Conservation (phyloP, 345 rosid species). For the Erodium maritimum region DNA sequence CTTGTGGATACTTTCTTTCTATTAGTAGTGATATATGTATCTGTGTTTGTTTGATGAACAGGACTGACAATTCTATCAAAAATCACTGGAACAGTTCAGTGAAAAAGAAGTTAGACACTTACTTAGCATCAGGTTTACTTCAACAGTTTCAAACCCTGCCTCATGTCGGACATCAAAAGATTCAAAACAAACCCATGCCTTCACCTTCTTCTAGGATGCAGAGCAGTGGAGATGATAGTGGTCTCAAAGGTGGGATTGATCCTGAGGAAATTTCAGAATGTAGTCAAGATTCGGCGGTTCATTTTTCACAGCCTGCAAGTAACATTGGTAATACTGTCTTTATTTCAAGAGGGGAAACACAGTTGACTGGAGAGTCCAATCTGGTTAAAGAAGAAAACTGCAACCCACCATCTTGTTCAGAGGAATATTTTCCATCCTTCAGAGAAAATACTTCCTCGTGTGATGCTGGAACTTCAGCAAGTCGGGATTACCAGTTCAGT, state of each 20-base stretch:
- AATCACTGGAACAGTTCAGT: conserved; percentile 40
- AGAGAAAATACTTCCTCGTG: conserved; percentile 32
- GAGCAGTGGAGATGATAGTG: conserved; percentile 17
- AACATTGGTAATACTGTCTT: conserved; percentile 34
- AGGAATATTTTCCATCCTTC: conserved; percentile 28
- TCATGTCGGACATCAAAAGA: conserved; percentile 12
- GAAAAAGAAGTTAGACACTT: conserved; percentile 27
- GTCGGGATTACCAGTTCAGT: conserved; percentile 35
- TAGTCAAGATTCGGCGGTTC: conserved; percentile 25
- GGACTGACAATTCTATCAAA: conserved; percentile 35
- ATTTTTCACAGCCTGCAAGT: conserved; percentile 53
- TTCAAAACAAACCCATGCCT: conserved; percentile 7
- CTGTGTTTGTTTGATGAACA: conserved; percentile 2
- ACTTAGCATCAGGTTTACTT: conserved; percentile 25
- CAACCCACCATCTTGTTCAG: conserved; percentile 41
- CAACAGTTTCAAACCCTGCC: conserved; percentile 23
- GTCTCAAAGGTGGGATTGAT: neutral
- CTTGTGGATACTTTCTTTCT: neutral
- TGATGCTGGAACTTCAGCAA: conserved; percentile 41
- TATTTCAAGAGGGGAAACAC: conserved; percentile 33
- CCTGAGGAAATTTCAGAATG: conserved; percentile 25
- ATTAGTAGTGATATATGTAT: neutral
- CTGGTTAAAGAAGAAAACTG: conserved; percentile 42
- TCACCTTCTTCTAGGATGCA: conserved; percentile 12
- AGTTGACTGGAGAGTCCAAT: conserved; percentile 33